Evolutionary conservation across 345 rosid species (phyloP).

Genomic region (Xanthoceras sorbifolium): DNA sequence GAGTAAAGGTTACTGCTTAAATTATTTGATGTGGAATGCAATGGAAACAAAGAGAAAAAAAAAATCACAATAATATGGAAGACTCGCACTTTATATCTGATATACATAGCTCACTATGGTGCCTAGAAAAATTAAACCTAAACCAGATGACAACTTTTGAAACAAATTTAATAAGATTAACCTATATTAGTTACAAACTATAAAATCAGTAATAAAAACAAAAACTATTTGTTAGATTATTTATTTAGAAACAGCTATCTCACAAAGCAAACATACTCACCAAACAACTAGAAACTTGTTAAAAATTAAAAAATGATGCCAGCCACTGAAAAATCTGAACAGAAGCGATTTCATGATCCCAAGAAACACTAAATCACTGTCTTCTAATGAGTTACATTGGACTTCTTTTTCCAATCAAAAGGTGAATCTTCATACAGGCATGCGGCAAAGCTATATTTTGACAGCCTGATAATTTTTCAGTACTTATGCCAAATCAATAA

Average conservation of each 20-base stretch:
- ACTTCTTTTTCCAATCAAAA: neutral
- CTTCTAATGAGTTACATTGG: neutral
- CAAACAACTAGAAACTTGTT: neutral
- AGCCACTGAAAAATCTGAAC: neutral
- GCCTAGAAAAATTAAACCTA: neutral
- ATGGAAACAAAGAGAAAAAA: neutral
- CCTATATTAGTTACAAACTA: no score
- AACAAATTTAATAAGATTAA: no score
- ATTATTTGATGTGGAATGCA: neutral
- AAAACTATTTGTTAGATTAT: neutral
- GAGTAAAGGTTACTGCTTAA: neutral
- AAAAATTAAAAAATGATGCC: neutral
- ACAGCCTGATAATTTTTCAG: neutral
- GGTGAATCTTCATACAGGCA: neutral
- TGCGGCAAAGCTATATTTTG: neutral
- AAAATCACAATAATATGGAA: neutral
- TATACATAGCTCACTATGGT: neutral
- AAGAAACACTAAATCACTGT: neutral
- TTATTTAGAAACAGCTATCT: neutral
- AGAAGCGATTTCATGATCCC: neutral
- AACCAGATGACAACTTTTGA: neutral
- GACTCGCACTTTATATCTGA: neutral
- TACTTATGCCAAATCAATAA: neutral
- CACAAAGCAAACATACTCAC: neutral
- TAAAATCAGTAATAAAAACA: neutral